Percentiles rank a stretch among this genome's conserved stretches.
phyloP scores from a whole-genome alignment of 208 protist genomes.

The Zelonia costaricensis region DNA sequence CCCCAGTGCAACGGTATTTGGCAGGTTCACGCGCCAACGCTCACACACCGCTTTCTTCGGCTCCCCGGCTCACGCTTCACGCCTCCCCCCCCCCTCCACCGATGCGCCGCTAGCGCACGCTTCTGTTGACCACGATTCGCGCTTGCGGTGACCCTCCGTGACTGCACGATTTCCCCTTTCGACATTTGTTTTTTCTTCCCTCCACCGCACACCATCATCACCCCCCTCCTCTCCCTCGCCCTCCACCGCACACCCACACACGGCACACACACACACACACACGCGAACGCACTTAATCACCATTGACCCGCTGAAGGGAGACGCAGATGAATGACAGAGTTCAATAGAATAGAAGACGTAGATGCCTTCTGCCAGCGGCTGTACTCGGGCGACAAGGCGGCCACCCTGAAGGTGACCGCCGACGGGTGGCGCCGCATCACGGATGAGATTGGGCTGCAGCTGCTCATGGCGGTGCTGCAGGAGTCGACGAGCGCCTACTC shows the following conservation, averaged over 20 bases:
- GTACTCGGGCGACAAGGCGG: conserved; percentile 41
- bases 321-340: conserved; percentile 44
- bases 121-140: too few species aligned
- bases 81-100: too few species aligned
- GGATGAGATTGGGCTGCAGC: conserved; percentile 22
- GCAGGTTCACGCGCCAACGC: too few species aligned
- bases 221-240: too few species aligned
- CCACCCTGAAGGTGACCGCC: conserved; percentile 28
- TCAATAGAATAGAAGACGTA: conserved; percentile 43
- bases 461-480: conserved; percentile 30
- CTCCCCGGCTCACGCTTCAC: too few species aligned
- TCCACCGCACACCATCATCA: not conserved
- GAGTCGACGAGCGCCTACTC: conserved; percentile 42
- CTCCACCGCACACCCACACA: too few species aligned
- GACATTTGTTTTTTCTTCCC: not conserved
- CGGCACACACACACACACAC: conserved; percentile 10
- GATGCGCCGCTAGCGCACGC: too few species aligned
- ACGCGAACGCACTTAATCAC: not conserved
- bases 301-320: not conserved
- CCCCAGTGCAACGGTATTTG: too few species aligned
- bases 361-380: conserved; percentile 34
- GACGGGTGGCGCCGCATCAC: conserved; percentile 29
- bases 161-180: too few species aligned
- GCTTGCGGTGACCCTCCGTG: too few species aligned
- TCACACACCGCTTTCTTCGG: too few species aligned